Evolutionary conservation across 495 filamentous ascomycete species (phyloP), one percentile per base, ranked within the genome.

Genomic region (Durotheca rogersii): DNA sequence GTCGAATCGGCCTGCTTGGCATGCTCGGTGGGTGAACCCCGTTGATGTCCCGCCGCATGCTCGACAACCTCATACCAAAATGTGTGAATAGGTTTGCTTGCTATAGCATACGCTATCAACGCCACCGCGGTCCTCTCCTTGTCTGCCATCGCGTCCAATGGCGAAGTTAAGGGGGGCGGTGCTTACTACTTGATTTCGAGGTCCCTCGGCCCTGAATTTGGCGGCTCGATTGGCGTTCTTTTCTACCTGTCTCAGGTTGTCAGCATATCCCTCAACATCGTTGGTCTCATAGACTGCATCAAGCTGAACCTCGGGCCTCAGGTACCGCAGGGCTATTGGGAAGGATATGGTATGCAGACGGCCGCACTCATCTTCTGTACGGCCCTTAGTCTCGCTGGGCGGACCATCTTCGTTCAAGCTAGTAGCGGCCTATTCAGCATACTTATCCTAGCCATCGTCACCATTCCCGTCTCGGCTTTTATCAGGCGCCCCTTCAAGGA

Each of bases 181-280:
- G 89, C 89, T 19, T 95, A 95, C 62, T 95, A 92, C 53, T 69
- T 95, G 43, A 95, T 95, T 40, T 94, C 89, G 10, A 81, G 89
- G 41, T 90, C 87, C 23, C 69, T 95, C 14, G 89, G 89, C 3
- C 89, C 89, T 9, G 89, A 95, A 55, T 95, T 95, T 62, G 89
- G 89, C 21, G 89, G 89, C n/a, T 88, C 86, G 3, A 95, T 95
- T 40, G 89, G 89, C 2, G 69, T 94, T n/a, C 83, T 95, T 6
- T 92, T 94, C 64, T 95, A 92, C 62, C 70, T 94, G 11, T 88
- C 89, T 11, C 84, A 85, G 52, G 85, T 88, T 1, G 80, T 95
- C 63, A 94, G 93, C 64, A 92, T 89, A 2, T 87, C 86, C 11
- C 85, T 95, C 78, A 95, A 95, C 60, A 84, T 90, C 9, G 88